A percentile compares a stretch with the other conserved stretches of the same genome.
These are phyloP conservation scores for Arachnomyces sp. DNA, from an alignment of 2,329 filamentous ascomycete genomes.

Conservation along the genomic window DNA sequence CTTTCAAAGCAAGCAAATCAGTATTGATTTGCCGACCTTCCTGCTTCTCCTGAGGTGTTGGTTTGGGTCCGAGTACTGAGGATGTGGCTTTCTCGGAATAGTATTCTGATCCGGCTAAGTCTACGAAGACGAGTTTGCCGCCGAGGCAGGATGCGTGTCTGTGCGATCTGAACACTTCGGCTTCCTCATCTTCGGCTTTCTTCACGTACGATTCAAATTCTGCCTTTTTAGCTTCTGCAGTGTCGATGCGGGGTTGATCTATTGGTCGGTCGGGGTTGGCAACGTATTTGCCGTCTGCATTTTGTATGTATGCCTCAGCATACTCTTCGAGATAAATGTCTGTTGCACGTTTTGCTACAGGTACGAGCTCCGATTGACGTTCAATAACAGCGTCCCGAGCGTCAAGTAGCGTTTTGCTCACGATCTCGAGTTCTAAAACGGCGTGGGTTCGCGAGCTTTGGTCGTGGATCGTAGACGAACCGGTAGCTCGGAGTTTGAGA, in stretches of 20 bases:
- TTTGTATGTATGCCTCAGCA: slow-evolving; percentile 21
- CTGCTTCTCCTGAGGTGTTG: slow-evolving; percentile 32
- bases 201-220: slow-evolving; percentile 28
- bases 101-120: slow-evolving; percentile 41
- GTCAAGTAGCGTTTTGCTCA: slow-evolving; percentile 29
- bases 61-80: slow-evolving; percentile 12
- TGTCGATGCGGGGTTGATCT: slow-evolving; percentile 34
- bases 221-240: slow-evolving; percentile 31
- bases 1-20: slow-evolving; percentile 39
- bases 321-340: slow-evolving; percentile 36
- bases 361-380: slow-evolving; percentile 38
- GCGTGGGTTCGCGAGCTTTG: slow-evolving; percentile 42
- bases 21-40: slow-evolving; percentile 40
- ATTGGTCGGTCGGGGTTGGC: slow-evolving; percentile 28
- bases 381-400: slow-evolving; percentile 34
- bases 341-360: slow-evolving; percentile 37
- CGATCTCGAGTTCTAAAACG: slow-evolving; percentile 36
- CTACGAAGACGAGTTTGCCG: slow-evolving; percentile 39
- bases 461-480: slow-evolving; percentile 36
- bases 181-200: slow-evolving; percentile 27
- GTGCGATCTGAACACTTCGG: slow-evolving; percentile 17
- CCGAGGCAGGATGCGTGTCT: slow-evolving; percentile 24
- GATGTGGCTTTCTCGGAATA: slow-evolving; percentile 23
- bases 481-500: slow-evolving; percentile 25
- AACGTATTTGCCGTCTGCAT: slow-evolving; percentile 25